Conservation (phyloP, 2,329 filamentous ascomycete genomes). For the Exophiala sp. region DNA sequence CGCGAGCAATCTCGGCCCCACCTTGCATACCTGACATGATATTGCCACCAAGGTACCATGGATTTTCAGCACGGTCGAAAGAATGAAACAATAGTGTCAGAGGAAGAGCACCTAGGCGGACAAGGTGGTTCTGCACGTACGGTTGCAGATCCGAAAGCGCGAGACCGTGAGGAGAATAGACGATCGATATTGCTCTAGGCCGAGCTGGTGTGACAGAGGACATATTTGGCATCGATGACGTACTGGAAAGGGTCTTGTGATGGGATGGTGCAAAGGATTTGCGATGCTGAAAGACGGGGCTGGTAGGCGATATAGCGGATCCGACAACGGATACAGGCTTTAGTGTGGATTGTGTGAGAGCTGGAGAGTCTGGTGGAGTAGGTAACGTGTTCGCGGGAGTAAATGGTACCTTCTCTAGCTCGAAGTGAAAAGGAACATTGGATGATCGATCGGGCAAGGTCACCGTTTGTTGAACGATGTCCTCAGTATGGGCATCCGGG, state of each 20-base stretch:
- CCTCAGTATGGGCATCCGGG: neutral
- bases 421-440: constrained; percentile 16
- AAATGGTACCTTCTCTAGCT: constrained; percentile 6
- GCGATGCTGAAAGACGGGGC: constrained; percentile 18
- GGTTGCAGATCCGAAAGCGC: constrained; percentile 44
- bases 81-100: constrained; percentile 52
- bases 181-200: constrained; percentile 42
- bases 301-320: constrained; percentile 17
- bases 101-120: constrained; percentile 43
- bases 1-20: constrained; percentile 48
- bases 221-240: constrained; percentile 20
- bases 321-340: constrained; percentile 4
- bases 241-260: constrained; percentile 20
- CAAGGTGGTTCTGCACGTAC: constrained; percentile 48
- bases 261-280: constrained; percentile 6
- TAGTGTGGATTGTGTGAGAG: neutral
- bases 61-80: constrained; percentile 51
- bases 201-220: constrained; percentile 23
- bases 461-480: constrained; percentile 8
- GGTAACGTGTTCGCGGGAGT: constrained; percentile 13
- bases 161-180: constrained; percentile 55
- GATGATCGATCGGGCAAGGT: constrained; percentile 12
- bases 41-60: constrained; percentile 53
- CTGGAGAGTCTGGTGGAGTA: constrained; percentile 23
- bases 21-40: constrained; percentile 49